phyloP scores from a whole-genome alignment of 225 moss, liverwort and hornwort species.

The Neckera pumila region DNA sequence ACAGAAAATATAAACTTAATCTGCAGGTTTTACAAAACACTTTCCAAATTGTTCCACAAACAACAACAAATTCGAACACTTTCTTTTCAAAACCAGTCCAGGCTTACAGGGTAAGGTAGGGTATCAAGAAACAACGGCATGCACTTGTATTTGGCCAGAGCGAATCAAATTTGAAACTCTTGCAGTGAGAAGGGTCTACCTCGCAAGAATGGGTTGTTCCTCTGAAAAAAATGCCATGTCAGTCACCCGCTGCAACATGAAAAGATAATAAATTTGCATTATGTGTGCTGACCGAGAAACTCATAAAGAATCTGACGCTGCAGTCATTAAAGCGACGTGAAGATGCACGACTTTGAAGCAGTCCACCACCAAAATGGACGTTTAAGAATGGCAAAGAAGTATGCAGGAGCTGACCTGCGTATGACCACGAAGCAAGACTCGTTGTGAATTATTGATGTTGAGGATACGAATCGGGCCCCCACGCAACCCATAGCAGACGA shows the following conservation, averaged over 20 bases:
- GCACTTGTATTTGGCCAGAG: neutral
- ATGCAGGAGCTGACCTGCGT: conserved; percentile 52
- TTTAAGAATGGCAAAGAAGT: neutral
- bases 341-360: neutral
- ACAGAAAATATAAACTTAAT: neutral
- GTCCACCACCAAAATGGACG: neutral
- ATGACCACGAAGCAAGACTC: conserved; percentile 79
- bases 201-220: conserved; percentile 34
- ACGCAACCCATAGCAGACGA: conserved; percentile 84
- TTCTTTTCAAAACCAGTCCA: neutral
- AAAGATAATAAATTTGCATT: neutral
- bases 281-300: neutral
- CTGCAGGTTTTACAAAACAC: neutral
- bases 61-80: neutral
- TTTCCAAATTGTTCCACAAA: neutral
- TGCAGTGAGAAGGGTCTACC: conserved; percentile 21
- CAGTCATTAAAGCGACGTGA: neutral
- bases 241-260: conserved; percentile 39
- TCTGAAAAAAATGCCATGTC: conserved; percentile 46
- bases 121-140: neutral
- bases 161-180: neutral
- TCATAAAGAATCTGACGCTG: neutral
- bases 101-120: neutral
- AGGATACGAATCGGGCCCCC: conserved; percentile 75
- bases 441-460: conserved; percentile 71